Percentiles rank a stretch among this genome's conserved stretches.
Evolutionary conservation across 805 yeast species (phyloP).

Genomic region (Candida ipomoeae): DNA sequence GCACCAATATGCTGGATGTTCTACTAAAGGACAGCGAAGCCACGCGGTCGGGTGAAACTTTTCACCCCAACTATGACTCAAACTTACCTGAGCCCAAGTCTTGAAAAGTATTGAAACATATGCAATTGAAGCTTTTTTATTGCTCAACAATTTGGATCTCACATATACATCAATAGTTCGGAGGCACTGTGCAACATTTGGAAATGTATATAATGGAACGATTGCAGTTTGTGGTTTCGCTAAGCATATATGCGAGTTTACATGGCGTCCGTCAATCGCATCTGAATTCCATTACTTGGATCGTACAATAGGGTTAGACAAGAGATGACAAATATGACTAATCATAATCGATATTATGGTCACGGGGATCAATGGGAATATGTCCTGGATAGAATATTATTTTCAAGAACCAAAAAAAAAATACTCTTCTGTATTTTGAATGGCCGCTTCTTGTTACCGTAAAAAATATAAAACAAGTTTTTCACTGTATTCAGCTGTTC

Average conservation of each 20-base stretch:
- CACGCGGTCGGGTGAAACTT: not conserved
- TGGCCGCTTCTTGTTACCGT: not conserved
- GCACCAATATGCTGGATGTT: not conserved
- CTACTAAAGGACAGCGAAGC: slow-evolving; percentile 1
- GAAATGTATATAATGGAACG: not conserved
- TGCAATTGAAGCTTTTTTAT: slow-evolving; percentile 1
- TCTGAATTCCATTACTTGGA: not conserved
- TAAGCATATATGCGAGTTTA: not conserved
- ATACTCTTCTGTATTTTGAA: not conserved
- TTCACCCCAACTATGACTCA: not conserved
- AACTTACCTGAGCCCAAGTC: not conserved
- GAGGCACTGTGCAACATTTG: not conserved
- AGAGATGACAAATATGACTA: not conserved
- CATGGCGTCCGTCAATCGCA: not conserved
- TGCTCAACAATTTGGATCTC: not conserved
- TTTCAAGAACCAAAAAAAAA: not conserved
- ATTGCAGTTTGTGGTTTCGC: not conserved
- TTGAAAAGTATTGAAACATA: not conserved
- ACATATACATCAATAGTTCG: not conserved
- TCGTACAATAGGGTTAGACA: not conserved
- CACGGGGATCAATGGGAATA: not conserved
- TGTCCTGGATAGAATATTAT: not conserved
- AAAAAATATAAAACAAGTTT: not conserved
- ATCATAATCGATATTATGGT: not conserved
- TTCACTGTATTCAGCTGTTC: not conserved